These are phyloP conservation scores for Stevia rebaudiana DNA, from an alignment of 140 eudicot species.

Conservation along the genomic window DNA sequence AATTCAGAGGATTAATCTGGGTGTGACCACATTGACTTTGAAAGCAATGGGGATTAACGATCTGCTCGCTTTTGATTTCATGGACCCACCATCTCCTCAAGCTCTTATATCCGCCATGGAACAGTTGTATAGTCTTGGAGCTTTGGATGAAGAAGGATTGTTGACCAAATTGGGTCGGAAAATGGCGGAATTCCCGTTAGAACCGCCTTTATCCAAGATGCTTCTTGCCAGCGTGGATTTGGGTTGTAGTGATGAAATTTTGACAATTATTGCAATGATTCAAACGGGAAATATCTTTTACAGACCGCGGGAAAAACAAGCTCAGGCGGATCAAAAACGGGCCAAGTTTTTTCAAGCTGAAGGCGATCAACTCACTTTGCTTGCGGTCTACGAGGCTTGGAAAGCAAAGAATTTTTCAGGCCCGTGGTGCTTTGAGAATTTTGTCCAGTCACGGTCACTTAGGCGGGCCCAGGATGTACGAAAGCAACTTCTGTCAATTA, in stretches of 20 bases:
- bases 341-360: slow-evolving; percentile 85
- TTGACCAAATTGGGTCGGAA: slow-evolving; percentile 74
- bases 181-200: slow-evolving; percentile 88
- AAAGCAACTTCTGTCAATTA: slow-evolving; percentile 67
- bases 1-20: slow-evolving; percentile 85
- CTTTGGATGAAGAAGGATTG: slow-evolving; percentile 86
- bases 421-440: slow-evolving; percentile 86
- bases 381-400: slow-evolving; percentile 96
- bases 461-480: slow-evolving; percentile 94
- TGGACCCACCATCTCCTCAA: slow-evolving; percentile 91
- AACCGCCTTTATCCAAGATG: slow-evolving; percentile 84
- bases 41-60: slow-evolving; percentile 93
- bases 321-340: slow-evolving; percentile 76
- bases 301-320: slow-evolving; percentile 88
- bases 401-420: slow-evolving; percentile 73
- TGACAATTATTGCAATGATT: slow-evolving; percentile 86
- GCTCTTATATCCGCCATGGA: slow-evolving; percentile 92
- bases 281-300: slow-evolving; percentile 73
- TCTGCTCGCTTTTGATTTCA: slow-evolving; percentile 65
- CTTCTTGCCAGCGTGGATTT: slow-evolving; percentile 89
- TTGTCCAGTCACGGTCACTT: slow-evolving; percentile 66
- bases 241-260: slow-evolving; percentile 83
- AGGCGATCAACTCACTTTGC: slow-evolving; percentile 80
- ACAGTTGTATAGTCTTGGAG: slow-evolving; percentile 80
- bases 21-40: slow-evolving; percentile 48